A percentile compares a stretch with the other conserved stretches of the same genome.
Conservation (phyloP, 768 basidiomycete genomes). For the Boletus vinaceobasis region DNA sequence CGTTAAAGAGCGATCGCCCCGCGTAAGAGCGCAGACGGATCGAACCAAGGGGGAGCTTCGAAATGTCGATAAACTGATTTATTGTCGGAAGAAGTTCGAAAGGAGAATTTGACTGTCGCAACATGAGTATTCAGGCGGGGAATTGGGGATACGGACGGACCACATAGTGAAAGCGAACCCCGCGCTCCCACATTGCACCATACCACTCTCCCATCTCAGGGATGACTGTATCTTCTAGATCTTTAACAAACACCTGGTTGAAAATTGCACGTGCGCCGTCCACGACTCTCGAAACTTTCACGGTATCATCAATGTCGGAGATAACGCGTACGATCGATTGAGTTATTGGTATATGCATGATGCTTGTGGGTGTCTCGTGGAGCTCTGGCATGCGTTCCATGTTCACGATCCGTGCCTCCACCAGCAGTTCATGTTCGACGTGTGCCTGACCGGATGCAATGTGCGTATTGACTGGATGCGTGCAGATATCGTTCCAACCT, state of each 20-base stretch:
- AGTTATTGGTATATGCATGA: constrained; percentile 48
- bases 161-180: constrained; percentile 85
- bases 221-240: constrained; percentile 72
- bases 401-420: constrained; percentile 46
- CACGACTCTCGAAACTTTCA: constrained; percentile 64
- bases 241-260: constrained; percentile 88
- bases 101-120: constrained; percentile 79
- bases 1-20: constrained; percentile 77
- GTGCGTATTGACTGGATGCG: constrained; percentile 54
- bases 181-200: constrained; percentile 58
- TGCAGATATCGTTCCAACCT: constrained; percentile 65
- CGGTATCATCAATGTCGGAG: constrained; percentile 93
- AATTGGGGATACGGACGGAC: constrained; percentile 43
- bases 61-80: constrained; percentile 67
- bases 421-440: constrained; percentile 45
- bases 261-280: constrained; percentile 80
- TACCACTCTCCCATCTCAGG: constrained; percentile 85
- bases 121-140: not conserved
- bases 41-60: constrained; percentile 70
- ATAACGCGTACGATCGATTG: constrained; percentile 72
- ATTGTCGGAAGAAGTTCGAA: constrained; percentile 80
- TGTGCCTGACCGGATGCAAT: constrained; percentile 53
- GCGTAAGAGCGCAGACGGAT: constrained; percentile 83
- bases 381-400: constrained; percentile 41
- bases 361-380: constrained; percentile 28